Base-by-base conservation (phyloP, 179 eudicot genomes). In the Patellifolia procumbens region DNA sequence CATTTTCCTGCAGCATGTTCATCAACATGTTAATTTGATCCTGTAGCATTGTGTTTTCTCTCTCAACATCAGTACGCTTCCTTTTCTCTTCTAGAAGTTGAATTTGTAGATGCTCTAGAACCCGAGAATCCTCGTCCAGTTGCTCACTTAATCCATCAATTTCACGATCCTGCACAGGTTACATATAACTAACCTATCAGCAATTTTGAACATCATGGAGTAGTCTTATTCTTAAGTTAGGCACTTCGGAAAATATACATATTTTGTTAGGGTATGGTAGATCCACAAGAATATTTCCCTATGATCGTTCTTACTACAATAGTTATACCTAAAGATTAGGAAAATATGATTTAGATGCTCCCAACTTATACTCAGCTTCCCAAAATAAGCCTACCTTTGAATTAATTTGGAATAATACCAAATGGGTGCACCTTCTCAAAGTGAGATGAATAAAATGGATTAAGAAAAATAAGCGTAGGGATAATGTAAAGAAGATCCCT, bases 61-160 rank as follows among this genome's bases (percentile, higher is more conserved):
- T 82, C 81, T 94, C 98, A 0, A 79, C 91, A 26, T 94, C 88
- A 1, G 91, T 80, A 1, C 98, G 97, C 74, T 94, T 94, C 85
- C 98, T 85, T 46, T 91, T 86, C 75, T 94, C 98, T 61, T 94
- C 98, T 32, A 92, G 82, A 37, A 92, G 91, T 84, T 94, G 98
- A 46, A 91, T 29, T 76, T 94, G 98, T 68, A 94, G 86, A 78
- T 90, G 98, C 75, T 92, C 98, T 12, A 94, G 84, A 69, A 85
- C 83, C 72, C 89, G 87, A 7, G 97, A 86, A 66, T 94, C 98
- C 81, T 86, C 96, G 37, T 92, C 98, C 59, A 94, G 70, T 78
- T 92, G 98, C 85, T 91, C 98, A 53, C 83, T 89, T 22, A 94
- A 85, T 56, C 97, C 98, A 80, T 92, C 88, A 48, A 85, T 89